These are phyloP conservation scores for Lyophyllum decastes DNA, from an alignment of 768 basidiomycete species.

Conservation along the genomic window DNA sequence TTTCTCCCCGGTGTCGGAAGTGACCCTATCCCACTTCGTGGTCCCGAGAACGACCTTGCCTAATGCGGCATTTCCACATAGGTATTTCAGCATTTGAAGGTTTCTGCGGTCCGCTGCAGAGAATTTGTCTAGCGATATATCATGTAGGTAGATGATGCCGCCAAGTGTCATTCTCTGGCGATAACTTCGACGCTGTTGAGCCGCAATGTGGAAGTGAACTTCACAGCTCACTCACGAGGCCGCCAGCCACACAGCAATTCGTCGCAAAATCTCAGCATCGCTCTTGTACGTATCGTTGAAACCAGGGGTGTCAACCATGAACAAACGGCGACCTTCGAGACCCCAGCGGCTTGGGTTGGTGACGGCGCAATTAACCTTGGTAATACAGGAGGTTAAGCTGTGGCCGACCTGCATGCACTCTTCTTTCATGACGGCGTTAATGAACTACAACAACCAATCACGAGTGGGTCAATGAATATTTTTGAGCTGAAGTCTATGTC, in stretches of 20 bases:
- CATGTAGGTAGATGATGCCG: no score
- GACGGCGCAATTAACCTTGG: no score
- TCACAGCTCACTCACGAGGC: background rate
- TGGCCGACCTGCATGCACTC: no score
- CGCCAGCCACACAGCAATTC: slow-evolving; percentile 20
- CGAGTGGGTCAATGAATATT: no score
- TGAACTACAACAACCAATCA: no score
- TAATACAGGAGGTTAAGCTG: no score
- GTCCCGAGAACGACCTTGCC: background rate
- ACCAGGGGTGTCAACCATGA: slow-evolving; percentile 23
- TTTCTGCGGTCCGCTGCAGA: background rate
- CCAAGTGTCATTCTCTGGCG: no score
- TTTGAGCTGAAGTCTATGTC: background rate
- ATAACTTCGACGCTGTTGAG: no score
- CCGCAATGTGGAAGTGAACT: background rate
- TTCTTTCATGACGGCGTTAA: no score
- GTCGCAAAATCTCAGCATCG: slow-evolving; percentile 18
- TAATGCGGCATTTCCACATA: background rate
- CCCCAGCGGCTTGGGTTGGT: no score
- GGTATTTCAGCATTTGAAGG: slow-evolving; percentile 1
- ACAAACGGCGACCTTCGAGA: slow-evolving; percentile 4
- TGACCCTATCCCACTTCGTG: background rate
- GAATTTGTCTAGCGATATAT: background rate
- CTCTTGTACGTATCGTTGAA: slow-evolving; percentile 19
- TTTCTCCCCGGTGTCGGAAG: background rate